phyloP scores from a whole-genome alignment of 208 protist genomes.

The Porcisia hertigi region DNA sequence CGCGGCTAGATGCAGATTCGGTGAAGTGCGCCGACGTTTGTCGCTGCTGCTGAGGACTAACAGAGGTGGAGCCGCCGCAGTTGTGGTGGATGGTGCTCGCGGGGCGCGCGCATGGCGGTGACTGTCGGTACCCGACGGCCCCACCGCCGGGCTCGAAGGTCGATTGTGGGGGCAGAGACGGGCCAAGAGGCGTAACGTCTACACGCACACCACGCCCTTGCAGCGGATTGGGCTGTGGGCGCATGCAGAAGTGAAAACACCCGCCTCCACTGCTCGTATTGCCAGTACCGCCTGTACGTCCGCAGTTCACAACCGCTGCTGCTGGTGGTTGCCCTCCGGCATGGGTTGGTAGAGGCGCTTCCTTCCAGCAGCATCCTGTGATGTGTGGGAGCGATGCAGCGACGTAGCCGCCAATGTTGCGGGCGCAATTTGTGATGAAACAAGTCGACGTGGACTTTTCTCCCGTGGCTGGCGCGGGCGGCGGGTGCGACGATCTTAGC shows the following conservation, averaged over 20 bases:
- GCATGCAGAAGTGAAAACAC: background rate
- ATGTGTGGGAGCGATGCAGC: constrained; percentile 2
- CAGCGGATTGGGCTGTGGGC: background rate
- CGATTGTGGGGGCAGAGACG: constrained; percentile 5
- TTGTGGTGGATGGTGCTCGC: background rate
- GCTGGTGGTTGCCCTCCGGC: background rate
- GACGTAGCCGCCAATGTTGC: constrained; percentile 14
- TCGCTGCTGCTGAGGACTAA: constrained; percentile 6
- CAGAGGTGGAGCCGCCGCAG: constrained; percentile 1
- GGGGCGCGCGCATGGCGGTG: constrained; percentile 2
- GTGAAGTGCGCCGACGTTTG: constrained; percentile 4
- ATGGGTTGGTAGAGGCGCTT: background rate
- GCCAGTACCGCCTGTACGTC: background rate
- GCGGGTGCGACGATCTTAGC: background rate
- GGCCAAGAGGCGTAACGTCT: background rate
- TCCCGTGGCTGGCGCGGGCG: background rate
- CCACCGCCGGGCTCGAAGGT: background rate
- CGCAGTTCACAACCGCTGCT: background rate
- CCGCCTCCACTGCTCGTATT: background rate
- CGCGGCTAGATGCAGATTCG: constrained; percentile 28
- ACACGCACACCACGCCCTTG: constrained; percentile 6
- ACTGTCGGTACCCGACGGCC: background rate
- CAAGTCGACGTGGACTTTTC: constrained; percentile 4
- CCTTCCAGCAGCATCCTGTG: background rate
- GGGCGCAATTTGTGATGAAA: constrained; percentile 14